Evolutionary conservation across 176 grass and related monocot species (phyloP).

Genomic region (Miscanthus lutarioriparius): DNA sequence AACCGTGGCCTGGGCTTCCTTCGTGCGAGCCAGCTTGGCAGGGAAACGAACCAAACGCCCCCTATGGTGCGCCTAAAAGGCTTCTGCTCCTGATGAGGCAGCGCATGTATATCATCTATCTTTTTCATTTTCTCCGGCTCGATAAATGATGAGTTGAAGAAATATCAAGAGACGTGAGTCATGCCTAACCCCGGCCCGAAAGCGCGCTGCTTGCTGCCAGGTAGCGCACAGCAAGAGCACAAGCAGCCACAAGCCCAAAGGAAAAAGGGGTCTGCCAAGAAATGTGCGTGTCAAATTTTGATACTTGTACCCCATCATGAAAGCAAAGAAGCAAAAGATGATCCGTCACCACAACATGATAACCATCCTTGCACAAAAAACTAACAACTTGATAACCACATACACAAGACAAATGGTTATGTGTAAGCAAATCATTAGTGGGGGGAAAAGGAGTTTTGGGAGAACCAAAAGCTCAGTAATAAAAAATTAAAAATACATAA

Average conservation of each 20-base stretch:
- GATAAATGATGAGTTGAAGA: constrained; percentile 46
- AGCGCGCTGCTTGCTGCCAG: constrained; percentile 31
- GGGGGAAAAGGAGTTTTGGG: not conserved
- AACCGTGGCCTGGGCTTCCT: no score
- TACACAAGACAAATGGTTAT: not conserved
- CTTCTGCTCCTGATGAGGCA: not conserved
- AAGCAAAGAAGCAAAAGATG: constrained; percentile 32
- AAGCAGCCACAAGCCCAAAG: constrained; percentile 10
- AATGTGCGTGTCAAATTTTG: constrained; percentile 52
- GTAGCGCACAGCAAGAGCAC: constrained; percentile 34
- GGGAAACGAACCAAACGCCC: no score
- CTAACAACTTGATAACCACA: not conserved
- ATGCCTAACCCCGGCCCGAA: constrained; percentile 50
- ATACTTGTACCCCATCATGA: constrained; percentile 50
- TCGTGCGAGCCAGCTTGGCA: no score
- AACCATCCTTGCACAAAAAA: not conserved
- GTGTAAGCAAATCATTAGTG: not conserved
- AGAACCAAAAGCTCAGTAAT: not conserved
- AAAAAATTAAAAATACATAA: no score
- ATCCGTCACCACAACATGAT: constrained; percentile 8
- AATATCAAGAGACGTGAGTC: constrained; percentile 32
- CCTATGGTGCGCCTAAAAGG: constrained; percentile 44
- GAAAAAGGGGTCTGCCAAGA: not conserved
- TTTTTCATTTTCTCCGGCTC: not conserved
- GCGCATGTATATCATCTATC: not conserved